These are phyloP conservation scores for Heritiera littoralis DNA, from an alignment of 345 rosid genomes.

Conservation along the genomic window DNA sequence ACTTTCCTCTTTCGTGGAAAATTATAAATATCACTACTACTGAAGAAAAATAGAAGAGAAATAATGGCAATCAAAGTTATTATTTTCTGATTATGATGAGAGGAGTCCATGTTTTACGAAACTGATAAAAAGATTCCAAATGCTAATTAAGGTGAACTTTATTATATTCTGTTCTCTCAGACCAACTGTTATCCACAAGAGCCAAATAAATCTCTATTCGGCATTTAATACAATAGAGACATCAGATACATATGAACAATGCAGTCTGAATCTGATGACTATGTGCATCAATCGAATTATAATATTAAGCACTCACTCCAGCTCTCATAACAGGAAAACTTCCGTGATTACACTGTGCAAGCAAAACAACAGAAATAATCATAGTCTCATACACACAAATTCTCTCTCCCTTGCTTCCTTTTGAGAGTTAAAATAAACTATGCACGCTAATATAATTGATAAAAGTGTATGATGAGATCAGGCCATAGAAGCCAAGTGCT, in stretches of 20 bases:
- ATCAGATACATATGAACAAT: not conserved
- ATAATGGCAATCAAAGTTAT: not conserved
- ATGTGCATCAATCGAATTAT: not conserved
- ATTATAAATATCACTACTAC: not conserved
- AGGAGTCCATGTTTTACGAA: not conserved
- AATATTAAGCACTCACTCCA: not conserved
- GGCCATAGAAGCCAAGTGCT: slow-evolving; percentile 16
- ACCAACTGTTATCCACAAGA: not conserved
- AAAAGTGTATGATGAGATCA: slow-evolving; percentile 21
- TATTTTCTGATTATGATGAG: not conserved
- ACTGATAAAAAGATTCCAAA: not conserved
- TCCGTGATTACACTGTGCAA: not conserved
- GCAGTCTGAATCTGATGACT: not conserved
- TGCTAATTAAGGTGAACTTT: not conserved
- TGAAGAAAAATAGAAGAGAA: not conserved
- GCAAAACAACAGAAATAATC: not conserved
- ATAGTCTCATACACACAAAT: not conserved
- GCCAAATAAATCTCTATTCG: not conserved
- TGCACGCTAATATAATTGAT: slow-evolving; percentile 3
- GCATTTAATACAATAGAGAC: not conserved
- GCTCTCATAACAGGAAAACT: not conserved
- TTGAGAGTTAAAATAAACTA: slow-evolving; percentile 1
- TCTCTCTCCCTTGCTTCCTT: not conserved
- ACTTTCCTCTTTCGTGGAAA: too few relatives aligned
- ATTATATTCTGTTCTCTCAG: not conserved